phyloP scores from a whole-genome alignment of 225 moss, liverwort and hornwort species.

The Climacium dendroides region DNA sequence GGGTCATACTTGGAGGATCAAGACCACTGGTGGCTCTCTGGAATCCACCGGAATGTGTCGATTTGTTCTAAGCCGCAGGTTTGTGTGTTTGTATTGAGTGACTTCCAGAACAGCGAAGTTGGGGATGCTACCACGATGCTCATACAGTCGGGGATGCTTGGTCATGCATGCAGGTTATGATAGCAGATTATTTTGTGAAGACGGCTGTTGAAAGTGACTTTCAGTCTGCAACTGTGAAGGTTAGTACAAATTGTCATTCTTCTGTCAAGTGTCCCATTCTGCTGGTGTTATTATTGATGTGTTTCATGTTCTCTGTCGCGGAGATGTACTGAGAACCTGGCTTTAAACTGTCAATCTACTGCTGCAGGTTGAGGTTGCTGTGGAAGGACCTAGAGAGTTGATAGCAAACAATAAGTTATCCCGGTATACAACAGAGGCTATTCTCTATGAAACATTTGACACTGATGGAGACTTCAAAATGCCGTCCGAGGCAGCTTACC shows the following conservation, averaged over 20 bases:
- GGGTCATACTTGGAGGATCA: slow-evolving; percentile 99
- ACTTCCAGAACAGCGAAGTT: neutral
- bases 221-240: slow-evolving; percentile 56
- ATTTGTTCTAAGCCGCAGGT: slow-evolving; percentile 79
- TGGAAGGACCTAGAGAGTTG: slow-evolving; percentile 74
- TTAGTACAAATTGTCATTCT: slow-evolving; percentile 1
- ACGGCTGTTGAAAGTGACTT: slow-evolving; percentile 44
- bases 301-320: neutral
- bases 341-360: neutral
- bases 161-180: slow-evolving; percentile 62
- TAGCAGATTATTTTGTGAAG: slow-evolving; percentile 77
- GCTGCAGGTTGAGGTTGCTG: slow-evolving; percentile 64
- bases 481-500: slow-evolving; percentile 46
- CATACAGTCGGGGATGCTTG: neutral
- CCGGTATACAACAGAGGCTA: slow-evolving; percentile 41
- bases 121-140: neutral
- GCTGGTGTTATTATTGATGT: neutral
- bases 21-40: slow-evolving; percentile 99
- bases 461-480: slow-evolving; percentile 3
- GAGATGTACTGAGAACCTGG: neutral
- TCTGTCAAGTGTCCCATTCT: neutral
- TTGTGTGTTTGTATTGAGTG: neutral
- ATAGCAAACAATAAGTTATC: slow-evolving; percentile 37
- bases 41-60: slow-evolving; percentile 82
- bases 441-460: slow-evolving; percentile 56